Conservation (phyloP, 2,329 filamentous ascomycete genomes). For the Diplodia intermedia region DNA sequence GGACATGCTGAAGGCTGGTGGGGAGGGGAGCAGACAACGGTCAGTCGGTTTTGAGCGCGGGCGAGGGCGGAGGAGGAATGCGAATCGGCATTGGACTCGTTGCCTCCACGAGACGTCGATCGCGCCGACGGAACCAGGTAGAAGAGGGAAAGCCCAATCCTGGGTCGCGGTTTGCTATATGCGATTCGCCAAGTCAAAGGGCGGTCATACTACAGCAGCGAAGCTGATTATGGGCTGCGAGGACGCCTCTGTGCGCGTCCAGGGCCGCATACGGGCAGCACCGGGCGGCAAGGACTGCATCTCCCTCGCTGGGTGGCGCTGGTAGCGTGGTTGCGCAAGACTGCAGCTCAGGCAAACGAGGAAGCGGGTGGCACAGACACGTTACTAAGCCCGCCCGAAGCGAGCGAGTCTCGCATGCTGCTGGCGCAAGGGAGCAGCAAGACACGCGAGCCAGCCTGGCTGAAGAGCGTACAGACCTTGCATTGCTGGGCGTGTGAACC, state of each 20-base stretch:
- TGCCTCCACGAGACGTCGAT: slow-evolving; percentile 13
- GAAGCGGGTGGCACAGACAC: not conserved
- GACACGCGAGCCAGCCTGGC: slow-evolving; percentile 28
- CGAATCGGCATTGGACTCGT: not conserved
- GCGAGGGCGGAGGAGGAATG: slow-evolving; percentile 1
- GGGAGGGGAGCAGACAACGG: not conserved
- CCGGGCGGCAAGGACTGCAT: slow-evolving; percentile 25
- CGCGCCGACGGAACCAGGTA: not conserved
- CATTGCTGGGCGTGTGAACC: slow-evolving; percentile 3
- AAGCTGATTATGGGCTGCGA: slow-evolving; percentile 5
- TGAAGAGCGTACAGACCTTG: slow-evolving; percentile 32
- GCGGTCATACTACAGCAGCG: not conserved
- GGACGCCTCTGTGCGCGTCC: slow-evolving; percentile 11
- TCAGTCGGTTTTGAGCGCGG: not conserved
- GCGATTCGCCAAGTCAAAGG: slow-evolving; percentile 12
- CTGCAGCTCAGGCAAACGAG: slow-evolving; percentile 9
- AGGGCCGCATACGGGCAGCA: not conserved
- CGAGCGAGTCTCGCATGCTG: slow-evolving; percentile 2
- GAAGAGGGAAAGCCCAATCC: not conserved
- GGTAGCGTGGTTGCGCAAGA: slow-evolving; percentile 19
- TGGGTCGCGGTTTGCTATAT: slow-evolving; percentile 29
- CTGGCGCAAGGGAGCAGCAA: slow-evolving; percentile 26
- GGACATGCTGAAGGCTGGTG: slow-evolving; percentile 33
- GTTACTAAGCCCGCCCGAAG: slow-evolving; percentile 18
- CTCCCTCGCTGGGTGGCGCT: slow-evolving; percentile 29